Conservation (phyloP, 2,329 filamentous ascomycete genomes). For the Albifimbria verrucaria region DNA sequence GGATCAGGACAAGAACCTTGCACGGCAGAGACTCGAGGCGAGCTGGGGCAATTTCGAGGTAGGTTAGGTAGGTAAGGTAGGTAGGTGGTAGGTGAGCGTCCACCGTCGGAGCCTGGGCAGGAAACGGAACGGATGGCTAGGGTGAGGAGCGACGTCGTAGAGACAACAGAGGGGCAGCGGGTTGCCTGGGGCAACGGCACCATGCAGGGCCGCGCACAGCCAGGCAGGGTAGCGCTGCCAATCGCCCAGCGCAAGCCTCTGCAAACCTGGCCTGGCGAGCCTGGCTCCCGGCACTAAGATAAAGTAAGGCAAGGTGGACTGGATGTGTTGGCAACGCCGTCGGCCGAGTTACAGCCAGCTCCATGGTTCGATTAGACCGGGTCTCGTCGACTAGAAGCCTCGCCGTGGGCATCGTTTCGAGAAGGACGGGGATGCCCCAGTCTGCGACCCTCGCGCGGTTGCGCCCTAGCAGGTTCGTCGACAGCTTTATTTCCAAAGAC, state of each 20-base stretch:
- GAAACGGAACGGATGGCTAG: not conserved
- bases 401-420: no score
- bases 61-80: conserved; percentile 13
- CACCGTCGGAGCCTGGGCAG: conserved; percentile 10
- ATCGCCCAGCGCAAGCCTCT: no score
- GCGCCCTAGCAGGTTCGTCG: no score
- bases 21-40: not conserved
- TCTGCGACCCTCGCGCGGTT: no score
- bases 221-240: no score
- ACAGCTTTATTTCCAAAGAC: no score
- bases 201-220: not conserved
- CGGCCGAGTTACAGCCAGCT: not conserved
- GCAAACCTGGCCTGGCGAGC: no score
- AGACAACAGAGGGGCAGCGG: conserved; percentile 7
- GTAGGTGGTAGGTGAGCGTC: conserved; percentile 10
- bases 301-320: no score
- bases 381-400: no score
- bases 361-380: no score
- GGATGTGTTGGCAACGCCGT: not conserved
- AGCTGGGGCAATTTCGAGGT: not conserved
- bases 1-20: not conserved
- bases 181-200: not conserved
- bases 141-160: no score
- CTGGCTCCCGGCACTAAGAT: not conserved
- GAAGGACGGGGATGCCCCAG: no score